These are phyloP conservation scores for Artemisia argyi DNA, from an alignment of 129 eudicot species.

Conservation along the genomic window DNA sequence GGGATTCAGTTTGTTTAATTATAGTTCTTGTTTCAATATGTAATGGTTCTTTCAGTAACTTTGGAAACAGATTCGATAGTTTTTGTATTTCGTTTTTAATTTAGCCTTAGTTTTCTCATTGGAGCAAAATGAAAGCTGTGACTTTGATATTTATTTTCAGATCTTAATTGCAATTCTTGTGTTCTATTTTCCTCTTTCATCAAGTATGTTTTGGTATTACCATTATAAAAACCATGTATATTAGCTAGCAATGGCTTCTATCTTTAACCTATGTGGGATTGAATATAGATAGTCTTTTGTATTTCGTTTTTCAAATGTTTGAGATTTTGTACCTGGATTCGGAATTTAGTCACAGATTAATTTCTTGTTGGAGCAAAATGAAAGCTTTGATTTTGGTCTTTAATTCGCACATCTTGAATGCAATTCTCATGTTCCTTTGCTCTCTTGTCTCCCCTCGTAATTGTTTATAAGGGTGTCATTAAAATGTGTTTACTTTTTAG, in stretches of 20 bases:
- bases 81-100: constrained; percentile 16
- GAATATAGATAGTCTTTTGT: constrained; percentile 11
- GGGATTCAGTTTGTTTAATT: constrained; percentile 74
- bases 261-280: too few species aligned
- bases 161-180: neutral
- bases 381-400: constrained; percentile 15
- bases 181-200: neutral
- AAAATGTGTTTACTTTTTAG: too few species aligned
- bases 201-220: too few species aligned
- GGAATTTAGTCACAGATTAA: constrained; percentile 10
- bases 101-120: constrained; percentile 8
- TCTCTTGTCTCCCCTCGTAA: neutral
- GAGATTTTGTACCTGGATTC: constrained; percentile 21
- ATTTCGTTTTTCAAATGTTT: neutral
- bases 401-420: neutral
- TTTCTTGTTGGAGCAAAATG: constrained; percentile 15
- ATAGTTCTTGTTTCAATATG: constrained; percentile 14
- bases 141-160: constrained; percentile 4
- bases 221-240: too few species aligned
- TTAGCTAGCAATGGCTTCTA: too few species aligned
- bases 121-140: constrained; percentile 7
- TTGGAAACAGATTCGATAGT: constrained; percentile 9
- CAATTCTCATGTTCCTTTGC: neutral
- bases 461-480: too few species aligned
- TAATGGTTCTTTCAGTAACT: constrained; percentile 20